These are phyloP conservation scores for Penicillium bialowiezense DNA, from an alignment of 495 filamentous ascomycete genomes.

Conservation along the genomic window DNA sequence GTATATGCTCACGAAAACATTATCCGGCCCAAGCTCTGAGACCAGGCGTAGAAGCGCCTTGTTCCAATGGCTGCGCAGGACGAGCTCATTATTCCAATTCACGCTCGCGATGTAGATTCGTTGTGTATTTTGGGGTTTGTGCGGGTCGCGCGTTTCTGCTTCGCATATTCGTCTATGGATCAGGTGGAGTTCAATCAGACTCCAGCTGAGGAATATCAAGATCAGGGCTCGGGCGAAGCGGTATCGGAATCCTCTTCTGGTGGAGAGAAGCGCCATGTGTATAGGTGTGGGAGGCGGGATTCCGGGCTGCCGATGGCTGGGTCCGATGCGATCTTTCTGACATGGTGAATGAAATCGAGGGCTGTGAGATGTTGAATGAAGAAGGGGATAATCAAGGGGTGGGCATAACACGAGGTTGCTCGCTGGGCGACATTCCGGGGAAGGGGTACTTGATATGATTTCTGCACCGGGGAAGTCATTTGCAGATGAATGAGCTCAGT, in stretches of 20 bases:
- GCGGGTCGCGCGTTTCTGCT: constrained; percentile 13
- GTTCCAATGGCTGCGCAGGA: constrained; percentile 63
- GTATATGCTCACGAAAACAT: constrained; percentile 67
- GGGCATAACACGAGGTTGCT: too few species aligned
- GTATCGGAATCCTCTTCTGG: constrained; percentile 11
- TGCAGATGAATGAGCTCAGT: too few species aligned
- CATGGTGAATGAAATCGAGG: too few species aligned
- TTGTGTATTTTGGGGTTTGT: constrained; percentile 23
- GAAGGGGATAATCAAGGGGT: too few species aligned
- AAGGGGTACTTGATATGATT: not conserved
- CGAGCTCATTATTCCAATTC: constrained; percentile 67
- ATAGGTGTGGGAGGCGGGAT: not conserved
- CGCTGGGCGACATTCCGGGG: too few species aligned
- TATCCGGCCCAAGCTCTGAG: constrained; percentile 55
- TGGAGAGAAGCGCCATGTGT: constrained; percentile 12
- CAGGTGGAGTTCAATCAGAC: constrained; percentile 22
- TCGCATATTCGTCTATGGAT: constrained; percentile 17
- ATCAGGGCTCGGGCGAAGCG: constrained; percentile 23
- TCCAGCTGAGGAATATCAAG: constrained; percentile 22
- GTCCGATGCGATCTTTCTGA: not conserved
- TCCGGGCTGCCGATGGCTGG: not conserved
- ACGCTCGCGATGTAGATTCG: constrained; percentile 64
- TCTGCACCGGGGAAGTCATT: too few species aligned
- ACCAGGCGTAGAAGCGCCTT: constrained; percentile 55
- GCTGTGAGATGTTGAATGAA: too few species aligned